Evolutionary conservation across 371 early-diverging fungal species (phyloP), one percentile per base, ranked within the genome.

Genomic region (Mortierella sp.): DNA sequence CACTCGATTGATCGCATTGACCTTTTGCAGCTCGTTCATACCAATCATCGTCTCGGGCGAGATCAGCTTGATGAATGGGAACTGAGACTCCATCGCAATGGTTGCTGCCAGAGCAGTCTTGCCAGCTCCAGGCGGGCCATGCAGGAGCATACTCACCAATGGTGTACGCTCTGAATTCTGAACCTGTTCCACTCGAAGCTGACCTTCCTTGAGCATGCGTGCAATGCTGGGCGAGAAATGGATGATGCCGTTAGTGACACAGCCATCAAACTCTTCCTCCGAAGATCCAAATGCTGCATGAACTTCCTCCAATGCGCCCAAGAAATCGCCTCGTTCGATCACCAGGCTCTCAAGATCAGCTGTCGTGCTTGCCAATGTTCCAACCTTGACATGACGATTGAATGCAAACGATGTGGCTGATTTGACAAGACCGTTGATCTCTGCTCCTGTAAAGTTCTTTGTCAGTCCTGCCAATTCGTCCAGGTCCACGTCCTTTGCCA

Each of bases 391-490:
- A 74, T 99, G 97, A 54, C 99, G 89, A 80, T 96, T 98, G 80
- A 99, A 95, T 1, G 99, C 98, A 86, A 95, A 99, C 0, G 99
- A 98, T n/a, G 95, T 92, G 5, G 99, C 99, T 51, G 96, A 95
- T 72, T 97, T 98, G 16, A 99, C 95, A 16, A 99, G 85, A 79
- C 99, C 81, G 47, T 78, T 90, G 62, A 99, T 97, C 80, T 99
- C 99, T 41, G 99, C 99, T 79, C 99, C 99, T 65, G 96, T 97
- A 80, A 95, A 99, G 86, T 99, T 99, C 83, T 96, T 98, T n/a
- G 99, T 95, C 60, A 96, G 69, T 1, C 84, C 83, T 0, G 99
- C 97, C 55, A 99, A 81, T 79, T 98, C 96, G 1, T 81, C 74
- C 24, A 99, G 65, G 63, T 95, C 90, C 17, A 99, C 99, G 81